Evolutionary conservation across 1,284 basidiomycete genomes (phyloP), one percentile per base, ranked within the genome.

Genomic region (Irpex sp.): DNA sequence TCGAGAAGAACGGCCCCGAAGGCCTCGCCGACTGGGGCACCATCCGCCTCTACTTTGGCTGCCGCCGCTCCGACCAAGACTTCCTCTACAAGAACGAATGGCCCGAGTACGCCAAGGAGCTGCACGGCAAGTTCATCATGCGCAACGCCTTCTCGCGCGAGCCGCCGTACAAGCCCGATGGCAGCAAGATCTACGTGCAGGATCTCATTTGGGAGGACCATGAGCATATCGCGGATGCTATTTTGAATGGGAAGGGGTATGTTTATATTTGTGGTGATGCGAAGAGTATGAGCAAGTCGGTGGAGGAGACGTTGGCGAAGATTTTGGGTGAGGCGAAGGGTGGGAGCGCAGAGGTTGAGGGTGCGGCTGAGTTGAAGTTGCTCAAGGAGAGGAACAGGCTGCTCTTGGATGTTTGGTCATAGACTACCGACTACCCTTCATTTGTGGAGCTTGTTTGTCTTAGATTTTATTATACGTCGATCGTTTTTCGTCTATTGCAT

Each of bases 231-330:
- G 93, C 92, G 3, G 89, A 96, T 66, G 89, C 93, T 21, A 94
- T 99, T 69, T 81, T 97, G 65, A 92, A 94, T 68, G 92, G 93
- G 76, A 94, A 97, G 79, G 97, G 93, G 19, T 97, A 97, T 76
- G 85, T 97, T 9, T 96, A 96, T 77, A 91, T 96, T 68, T 98
- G 97, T 72, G 97, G 97, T 74, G 97, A 99, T 73, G 97, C 96
- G 59, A 96, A 95, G 84, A 88, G 85, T 75, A 99, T 99, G 97
- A 89, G 89, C 73, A 96, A 95, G 76, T 86, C 91, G 58, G 97
- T 99, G 37, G 97, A 99, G 79, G 92, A 94, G 70, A 84, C 87
- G 38, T 81, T 99, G 55, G 87, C 87, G 64, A 83, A 82, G 71
- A 94, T 98, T 71, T 82, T 99, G n/a, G 96, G 91, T 21, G 93